Percentiles rank a stretch among this genome's conserved stretches.
These are phyloP conservation scores for Botrytis tulipae DNA, from an alignment of 2,329 filamentous ascomycete genomes.

Conservation along the genomic window DNA sequence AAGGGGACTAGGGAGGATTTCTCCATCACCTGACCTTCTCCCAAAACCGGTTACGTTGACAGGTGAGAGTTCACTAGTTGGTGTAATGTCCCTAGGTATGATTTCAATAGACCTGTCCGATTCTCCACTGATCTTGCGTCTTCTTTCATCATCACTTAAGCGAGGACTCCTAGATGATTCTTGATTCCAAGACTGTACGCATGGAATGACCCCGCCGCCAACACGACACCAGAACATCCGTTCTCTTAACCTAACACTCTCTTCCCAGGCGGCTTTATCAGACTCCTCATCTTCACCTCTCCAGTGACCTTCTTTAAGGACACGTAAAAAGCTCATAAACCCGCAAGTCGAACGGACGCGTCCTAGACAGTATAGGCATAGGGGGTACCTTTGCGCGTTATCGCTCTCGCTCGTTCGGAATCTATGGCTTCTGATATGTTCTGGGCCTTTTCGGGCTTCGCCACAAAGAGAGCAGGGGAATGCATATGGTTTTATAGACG, in stretches of 20 bases:
- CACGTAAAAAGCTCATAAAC: slow-evolving; percentile 85
- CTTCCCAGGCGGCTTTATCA: slow-evolving; percentile 89
- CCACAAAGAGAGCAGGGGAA: slow-evolving; percentile 78
- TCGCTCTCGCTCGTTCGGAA: slow-evolving; percentile 88
- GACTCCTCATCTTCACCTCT: slow-evolving; percentile 78
- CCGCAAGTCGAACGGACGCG: slow-evolving; percentile 87
- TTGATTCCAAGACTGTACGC: slow-evolving; percentile 28
- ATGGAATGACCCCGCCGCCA: slow-evolving; percentile 83
- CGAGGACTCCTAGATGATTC: slow-evolving; percentile 32
- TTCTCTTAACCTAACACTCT: slow-evolving; percentile 83
- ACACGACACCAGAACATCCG: slow-evolving; percentile 97
- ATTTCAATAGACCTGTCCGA: slow-evolving; percentile 36
- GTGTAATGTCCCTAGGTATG: slow-evolving; percentile 36
- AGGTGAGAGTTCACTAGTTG: slow-evolving; percentile 25
- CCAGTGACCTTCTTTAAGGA: slow-evolving; percentile 92
- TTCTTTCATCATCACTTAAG: slow-evolving; percentile 35
- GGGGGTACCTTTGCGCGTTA: slow-evolving; percentile 80
- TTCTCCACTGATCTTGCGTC: slow-evolving; percentile 35
- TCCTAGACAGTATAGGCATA: slow-evolving; percentile 84
- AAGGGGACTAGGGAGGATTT: slow-evolving; percentile 16
- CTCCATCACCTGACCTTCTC: slow-evolving; percentile 10
- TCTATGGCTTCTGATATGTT: slow-evolving; percentile 76
- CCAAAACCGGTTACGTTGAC: slow-evolving; percentile 10
- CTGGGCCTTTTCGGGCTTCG: slow-evolving; percentile 68
- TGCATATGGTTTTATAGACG: slow-evolving; percentile 46